phyloP scores from a whole-genome alignment of 2,329 filamentous ascomycete genomes.

The Hymenoscyphus occultus region DNA sequence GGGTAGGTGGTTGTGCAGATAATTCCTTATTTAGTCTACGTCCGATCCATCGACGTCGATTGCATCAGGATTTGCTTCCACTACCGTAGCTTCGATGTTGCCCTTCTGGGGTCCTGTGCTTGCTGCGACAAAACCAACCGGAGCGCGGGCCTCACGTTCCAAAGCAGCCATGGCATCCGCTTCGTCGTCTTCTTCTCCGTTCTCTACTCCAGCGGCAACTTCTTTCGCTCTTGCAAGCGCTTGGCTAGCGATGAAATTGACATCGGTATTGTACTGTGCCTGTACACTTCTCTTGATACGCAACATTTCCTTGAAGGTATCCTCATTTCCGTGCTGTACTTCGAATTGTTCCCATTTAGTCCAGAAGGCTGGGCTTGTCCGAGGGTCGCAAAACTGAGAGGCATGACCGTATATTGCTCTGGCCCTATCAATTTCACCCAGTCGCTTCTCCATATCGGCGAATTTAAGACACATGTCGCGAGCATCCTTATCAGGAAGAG shows the following conservation, averaged over 20 bases:
- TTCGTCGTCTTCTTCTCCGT: conserved; percentile 45
- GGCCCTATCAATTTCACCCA: conserved; percentile 92
- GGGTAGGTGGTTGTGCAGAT: not conserved
- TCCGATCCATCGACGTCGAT: conserved; percentile 57
- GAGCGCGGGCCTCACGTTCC: conserved; percentile 83
- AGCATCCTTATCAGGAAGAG: conserved; percentile 88
- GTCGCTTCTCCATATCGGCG: conserved; percentile 88
- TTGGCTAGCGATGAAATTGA: conserved; percentile 97
- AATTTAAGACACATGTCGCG: conserved; percentile 99
- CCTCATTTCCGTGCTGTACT: conserved; percentile 96
- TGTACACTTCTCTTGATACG: conserved; percentile 96
- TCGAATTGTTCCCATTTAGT: conserved; percentile 96
- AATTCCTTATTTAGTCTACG: not conserved
- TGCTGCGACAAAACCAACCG: conserved; percentile 86
- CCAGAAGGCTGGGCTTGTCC: conserved; percentile 90
- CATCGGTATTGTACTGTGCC: conserved; percentile 97
- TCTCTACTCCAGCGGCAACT: conserved; percentile 39
- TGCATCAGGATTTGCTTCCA: conserved; percentile 73
- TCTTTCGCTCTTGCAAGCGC: conserved; percentile 67
- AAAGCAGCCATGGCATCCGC: conserved; percentile 86
- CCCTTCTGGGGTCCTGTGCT: conserved; percentile 69
- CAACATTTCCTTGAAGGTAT: conserved; percentile 99
- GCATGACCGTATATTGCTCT: conserved; percentile 95
- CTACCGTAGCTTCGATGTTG: conserved; percentile 43
- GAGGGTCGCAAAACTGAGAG: conserved; percentile 94